Evolutionary conservation across 2,329 filamentous ascomycete species (phyloP).

Genomic region (Lasiodiplodia citricola): DNA sequence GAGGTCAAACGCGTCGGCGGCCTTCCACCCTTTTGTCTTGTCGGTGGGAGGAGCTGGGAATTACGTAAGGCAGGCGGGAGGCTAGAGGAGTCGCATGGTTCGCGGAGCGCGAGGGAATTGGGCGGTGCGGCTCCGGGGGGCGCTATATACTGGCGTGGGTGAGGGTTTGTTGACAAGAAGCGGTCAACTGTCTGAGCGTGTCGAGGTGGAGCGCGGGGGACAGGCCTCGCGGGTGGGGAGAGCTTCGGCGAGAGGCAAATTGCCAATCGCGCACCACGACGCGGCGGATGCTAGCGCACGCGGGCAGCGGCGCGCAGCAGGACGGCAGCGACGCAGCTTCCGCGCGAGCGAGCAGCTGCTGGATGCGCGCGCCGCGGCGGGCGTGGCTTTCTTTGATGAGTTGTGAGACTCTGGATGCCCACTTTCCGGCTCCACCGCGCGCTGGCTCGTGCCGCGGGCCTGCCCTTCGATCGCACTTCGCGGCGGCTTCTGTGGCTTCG

Average conservation of each 20-base stretch:
- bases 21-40: constrained; percentile 16
- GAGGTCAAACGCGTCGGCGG: constrained; percentile 24
- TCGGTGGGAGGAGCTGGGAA: constrained; percentile 21
- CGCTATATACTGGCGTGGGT: constrained; percentile 17
- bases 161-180: constrained; percentile 28
- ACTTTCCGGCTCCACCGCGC: constrained; percentile 13
- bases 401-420: constrained; percentile 9
- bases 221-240: constrained; percentile 19
- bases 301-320: neutral
- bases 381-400: constrained; percentile 9
- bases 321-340: neutral
- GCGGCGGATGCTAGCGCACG: neutral
- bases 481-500: constrained; percentile 1
- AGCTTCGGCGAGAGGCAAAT: constrained; percentile 10
- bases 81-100: constrained; percentile 4
- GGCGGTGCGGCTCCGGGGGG: constrained; percentile 22
- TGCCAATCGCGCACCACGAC: constrained; percentile 12
- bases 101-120: constrained; percentile 11
- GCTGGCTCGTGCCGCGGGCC: constrained; percentile 12
- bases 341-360: neutral
- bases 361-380: constrained; percentile 1
- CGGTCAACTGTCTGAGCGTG: constrained; percentile 25
- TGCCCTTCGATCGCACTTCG: constrained; percentile 13
- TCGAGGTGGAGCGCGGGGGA: constrained; percentile 20
- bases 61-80: constrained; percentile 25